Percentiles rank a stretch among this genome's conserved stretches.
Evolutionary conservation across 1,139 yeast genomes (phyloP).

Genomic region (Kluyveromyces sp.): DNA sequence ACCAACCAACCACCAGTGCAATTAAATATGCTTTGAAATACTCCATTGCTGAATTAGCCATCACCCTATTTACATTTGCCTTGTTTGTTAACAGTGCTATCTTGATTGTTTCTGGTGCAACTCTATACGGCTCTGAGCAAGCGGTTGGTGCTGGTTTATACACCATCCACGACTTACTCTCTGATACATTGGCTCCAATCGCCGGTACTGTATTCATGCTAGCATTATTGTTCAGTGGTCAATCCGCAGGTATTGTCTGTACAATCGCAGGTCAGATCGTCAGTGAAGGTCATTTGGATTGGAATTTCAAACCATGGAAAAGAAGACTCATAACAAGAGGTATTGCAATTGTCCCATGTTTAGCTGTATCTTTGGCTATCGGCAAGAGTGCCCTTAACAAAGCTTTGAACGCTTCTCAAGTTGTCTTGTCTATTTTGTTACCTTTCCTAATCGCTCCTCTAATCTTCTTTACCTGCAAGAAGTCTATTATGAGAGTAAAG

Average conservation of each 20-base stretch:
- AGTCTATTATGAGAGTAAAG: conserved; percentile 52
- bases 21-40: conserved; percentile 59
- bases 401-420: conserved; percentile 71
- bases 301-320: conserved; percentile 72
- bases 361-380: conserved; percentile 44
- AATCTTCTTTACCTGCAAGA: conserved; percentile 62
- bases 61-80: conserved; percentile 68
- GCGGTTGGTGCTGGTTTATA: conserved; percentile 70
- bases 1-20: conserved; percentile 58
- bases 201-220: conserved; percentile 75
- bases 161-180: conserved; percentile 55
- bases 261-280: conserved; percentile 85
- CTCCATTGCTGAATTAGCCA: conserved; percentile 54
- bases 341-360: conserved; percentile 66
- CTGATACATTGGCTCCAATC: conserved; percentile 52
- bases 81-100: conserved; percentile 75
- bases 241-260: conserved; percentile 79
- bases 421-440: conserved; percentile 59
- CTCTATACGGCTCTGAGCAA: conserved; percentile 56
- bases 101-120: conserved; percentile 66
- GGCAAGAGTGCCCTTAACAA: conserved; percentile 58
- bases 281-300: conserved; percentile 71
- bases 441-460: conserved; percentile 75
- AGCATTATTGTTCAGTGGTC: conserved; percentile 69
- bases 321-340: conserved; percentile 64